Evolutionary conservation across 768 basidiomycete species (phyloP), one percentile per base, ranked within the genome.

Genomic region (Tylopilus cervinicoccineus): DNA sequence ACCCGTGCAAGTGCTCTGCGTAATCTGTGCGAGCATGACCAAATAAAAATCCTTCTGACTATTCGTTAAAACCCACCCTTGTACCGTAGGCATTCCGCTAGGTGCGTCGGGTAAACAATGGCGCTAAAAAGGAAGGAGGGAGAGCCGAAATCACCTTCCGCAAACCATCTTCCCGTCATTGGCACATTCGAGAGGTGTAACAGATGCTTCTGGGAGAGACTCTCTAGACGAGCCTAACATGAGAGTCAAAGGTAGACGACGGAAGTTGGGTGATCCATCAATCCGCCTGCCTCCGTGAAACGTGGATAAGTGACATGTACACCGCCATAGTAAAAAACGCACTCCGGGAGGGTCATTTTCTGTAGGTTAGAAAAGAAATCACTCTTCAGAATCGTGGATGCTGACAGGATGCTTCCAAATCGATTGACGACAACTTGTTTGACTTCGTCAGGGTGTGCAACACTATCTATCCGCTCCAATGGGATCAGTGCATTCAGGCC

Each of bases 311-410:
- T 28, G 44, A 43, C 43, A 48, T 26, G 24, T 36, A 38, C 17
- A 24, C 38, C 29, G 17, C 14, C 13, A 48, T 3, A 14, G 33
- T 12, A 19, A 44, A 6, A 43, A 44, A 52, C 85, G 52, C 52
- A 94, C 88, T 98, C 96, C 0, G 93, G 89, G 3, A 99, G 73
- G 4, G 90, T 89, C 84, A 96, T 92, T 72, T 97, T 98, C 70
- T 98, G 96, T 27, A 98, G 63, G 61, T 90, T 90, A 6, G 83
- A 83, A 76, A 94, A 94, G 75, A 93, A 92, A 63, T 94, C 92
- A 59, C 88, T 91, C 72, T 99, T 99, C 61, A 98, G 73, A 57
- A 98, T 96, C 1, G 93, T 92, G 5, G 84, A 89, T 2, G 92
- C 88, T 12, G 91, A 95, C 0, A 98, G 70, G 49, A 98, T 88